phyloP scores from a whole-genome alignment of 805 yeast species.

The Wickerhamiella sorbophila region DNA sequence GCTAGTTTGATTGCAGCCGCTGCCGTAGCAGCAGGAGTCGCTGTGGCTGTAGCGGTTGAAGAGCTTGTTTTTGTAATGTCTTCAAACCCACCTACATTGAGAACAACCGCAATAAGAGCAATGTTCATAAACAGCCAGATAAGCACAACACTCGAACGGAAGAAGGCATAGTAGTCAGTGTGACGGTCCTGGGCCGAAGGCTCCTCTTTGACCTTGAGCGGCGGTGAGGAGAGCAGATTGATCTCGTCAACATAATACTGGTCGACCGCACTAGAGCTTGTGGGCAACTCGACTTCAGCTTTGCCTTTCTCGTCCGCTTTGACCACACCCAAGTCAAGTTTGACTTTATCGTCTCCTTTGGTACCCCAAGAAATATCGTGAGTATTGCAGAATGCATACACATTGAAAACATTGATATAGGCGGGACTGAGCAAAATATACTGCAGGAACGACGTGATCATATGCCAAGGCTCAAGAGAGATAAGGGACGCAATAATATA shows the following conservation, averaged over 20 bases:
- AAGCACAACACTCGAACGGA: conserved; percentile 78
- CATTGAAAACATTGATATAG: conserved; percentile 79
- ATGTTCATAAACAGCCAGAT: conserved; percentile 83
- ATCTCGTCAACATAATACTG: conserved; percentile 52
- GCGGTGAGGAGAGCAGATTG: conserved; percentile 34
- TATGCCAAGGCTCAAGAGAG: conserved; percentile 83
- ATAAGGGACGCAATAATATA: conserved; percentile 66
- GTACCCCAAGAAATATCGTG: conserved; percentile 98
- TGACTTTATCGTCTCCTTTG: conserved; percentile 56
- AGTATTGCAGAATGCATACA: conserved; percentile 90
- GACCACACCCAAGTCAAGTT: conserved; percentile 71
- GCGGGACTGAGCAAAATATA: conserved; percentile 76
- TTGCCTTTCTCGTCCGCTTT: conserved; percentile 53
- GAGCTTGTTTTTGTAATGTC: conserved; percentile 19
- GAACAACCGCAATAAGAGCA: conserved; percentile 64
- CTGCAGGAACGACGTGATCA: conserved; percentile 77
- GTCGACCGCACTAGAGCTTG: conserved; percentile 63
- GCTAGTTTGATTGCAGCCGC: neutral
- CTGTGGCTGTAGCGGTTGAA: conserved; percentile 17
- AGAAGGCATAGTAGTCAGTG: conserved; percentile 75
- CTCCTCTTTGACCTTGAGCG: conserved; percentile 23
- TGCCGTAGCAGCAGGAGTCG: conserved; percentile 10
- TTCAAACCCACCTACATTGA: conserved; percentile 65
- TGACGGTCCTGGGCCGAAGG: conserved; percentile 37
- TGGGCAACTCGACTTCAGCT: conserved; percentile 59